Conservation (phyloP, 257 asterid species). For the Apocynum venetum region DNA sequence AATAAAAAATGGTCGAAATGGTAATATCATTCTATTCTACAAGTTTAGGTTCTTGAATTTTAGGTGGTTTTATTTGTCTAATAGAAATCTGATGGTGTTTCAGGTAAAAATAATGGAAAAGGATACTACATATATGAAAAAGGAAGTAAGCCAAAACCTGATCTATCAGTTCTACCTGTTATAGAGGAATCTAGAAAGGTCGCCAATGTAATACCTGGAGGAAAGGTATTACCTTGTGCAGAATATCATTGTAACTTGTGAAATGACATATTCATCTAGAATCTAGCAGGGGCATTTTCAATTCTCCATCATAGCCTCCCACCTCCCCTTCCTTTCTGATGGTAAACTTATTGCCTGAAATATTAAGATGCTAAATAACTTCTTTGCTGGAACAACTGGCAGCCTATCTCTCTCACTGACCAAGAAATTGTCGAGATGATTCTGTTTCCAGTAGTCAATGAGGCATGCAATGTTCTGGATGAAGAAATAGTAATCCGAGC, state of each 20-base stretch:
- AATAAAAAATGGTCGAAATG: conserved; percentile 79
- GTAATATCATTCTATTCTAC: conserved; percentile 29
- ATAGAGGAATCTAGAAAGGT: conserved; percentile 84
- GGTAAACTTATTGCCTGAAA: not conserved
- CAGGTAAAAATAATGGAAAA: conserved; percentile 93
- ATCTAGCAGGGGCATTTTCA: not conserved
- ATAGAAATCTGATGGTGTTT: conserved; percentile 19
- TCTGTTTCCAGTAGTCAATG: conserved; percentile 91
- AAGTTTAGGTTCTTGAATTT: conserved; percentile 13
- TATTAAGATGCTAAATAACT: not conserved
- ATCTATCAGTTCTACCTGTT: conserved; percentile 71
- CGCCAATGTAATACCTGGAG: conserved; percentile 81
- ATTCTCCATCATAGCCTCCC: not conserved
- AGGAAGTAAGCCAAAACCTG: conserved; percentile 94
- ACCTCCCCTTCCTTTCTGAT: not conserved
- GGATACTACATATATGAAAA: conserved; percentile 82
- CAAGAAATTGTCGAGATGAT: conserved; percentile 88
- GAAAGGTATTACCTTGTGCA: conserved; percentile 53
- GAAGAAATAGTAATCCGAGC: conserved; percentile 86
- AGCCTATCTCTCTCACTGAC: conserved; percentile 84
- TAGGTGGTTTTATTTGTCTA: conserved; percentile 13
- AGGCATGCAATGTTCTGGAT: conserved; percentile 89
- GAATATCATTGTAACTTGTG: not conserved
- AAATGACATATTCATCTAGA: not conserved
- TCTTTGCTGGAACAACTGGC: conserved; percentile 27